These are phyloP conservation scores for Cyberlindnera veronae DNA, from an alignment of 805 yeast species.

Conservation along the genomic window DNA sequence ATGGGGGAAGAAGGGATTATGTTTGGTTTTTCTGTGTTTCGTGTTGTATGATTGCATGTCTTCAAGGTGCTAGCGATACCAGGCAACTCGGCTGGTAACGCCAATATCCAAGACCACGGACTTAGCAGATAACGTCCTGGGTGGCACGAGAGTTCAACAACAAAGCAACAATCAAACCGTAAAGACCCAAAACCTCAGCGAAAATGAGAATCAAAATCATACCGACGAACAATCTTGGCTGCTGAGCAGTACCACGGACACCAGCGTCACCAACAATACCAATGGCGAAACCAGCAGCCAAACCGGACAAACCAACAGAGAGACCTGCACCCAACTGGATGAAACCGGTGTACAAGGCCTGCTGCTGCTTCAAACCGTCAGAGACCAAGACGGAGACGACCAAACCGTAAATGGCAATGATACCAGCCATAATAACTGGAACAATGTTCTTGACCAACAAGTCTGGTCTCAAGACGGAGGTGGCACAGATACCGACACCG, in stretches of 20 bases:
- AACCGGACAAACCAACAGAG: conserved; percentile 94
- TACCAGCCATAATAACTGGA: conserved; percentile 99
- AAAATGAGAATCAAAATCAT: conserved; percentile 97
- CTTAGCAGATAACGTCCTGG: conserved; percentile 81
- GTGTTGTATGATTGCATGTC: conserved; percentile 4
- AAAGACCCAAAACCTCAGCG: conserved; percentile 97
- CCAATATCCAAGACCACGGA: not conserved
- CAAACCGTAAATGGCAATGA: conserved; percentile 96
- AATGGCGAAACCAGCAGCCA: conserved; percentile 98
- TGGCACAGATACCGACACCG: conserved; percentile 99
- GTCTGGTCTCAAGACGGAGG: conserved; percentile 97
- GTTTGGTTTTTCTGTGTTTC: not conserved
- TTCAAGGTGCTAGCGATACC: no score
- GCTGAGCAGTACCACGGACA: conserved; percentile 97
- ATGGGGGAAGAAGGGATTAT: not conserved
- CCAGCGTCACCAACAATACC: conserved; percentile 99
- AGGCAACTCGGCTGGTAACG: no score
- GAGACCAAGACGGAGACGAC: conserved; percentile 95
- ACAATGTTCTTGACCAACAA: conserved; percentile 88
- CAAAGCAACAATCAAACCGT: conserved; percentile 97
- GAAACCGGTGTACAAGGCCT: conserved; percentile 94
- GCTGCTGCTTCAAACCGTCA: conserved; percentile 81
- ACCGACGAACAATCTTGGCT: conserved; percentile 97
- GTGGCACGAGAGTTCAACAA: conserved; percentile 97
- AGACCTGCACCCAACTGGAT: conserved; percentile 98